Conservation (phyloP, 768 basidiomycete species). For the Leccinum subgranulosum region DNA sequence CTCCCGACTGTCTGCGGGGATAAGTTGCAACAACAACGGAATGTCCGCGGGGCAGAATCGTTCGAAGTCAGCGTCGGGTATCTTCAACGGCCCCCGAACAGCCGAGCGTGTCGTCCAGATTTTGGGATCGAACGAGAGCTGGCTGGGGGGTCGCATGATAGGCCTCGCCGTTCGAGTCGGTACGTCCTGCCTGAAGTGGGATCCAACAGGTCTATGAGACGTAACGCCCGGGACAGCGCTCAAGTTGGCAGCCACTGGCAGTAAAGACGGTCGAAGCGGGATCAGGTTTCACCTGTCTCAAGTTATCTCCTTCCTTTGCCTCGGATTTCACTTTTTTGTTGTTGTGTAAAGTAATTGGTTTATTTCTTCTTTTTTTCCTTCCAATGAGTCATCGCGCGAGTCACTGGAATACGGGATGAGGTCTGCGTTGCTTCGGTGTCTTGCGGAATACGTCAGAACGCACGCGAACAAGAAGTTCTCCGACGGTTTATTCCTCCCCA, state of each 20-base stretch:
- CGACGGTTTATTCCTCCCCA: neutral
- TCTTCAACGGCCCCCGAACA: constrained; percentile 2
- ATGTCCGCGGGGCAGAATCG: constrained; percentile 1
- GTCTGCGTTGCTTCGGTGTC: neutral
- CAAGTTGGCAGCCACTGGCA: neutral
- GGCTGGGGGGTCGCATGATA: neutral
- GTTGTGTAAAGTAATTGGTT: neutral
- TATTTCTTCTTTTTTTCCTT: neutral
- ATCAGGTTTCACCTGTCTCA: constrained; percentile 4
- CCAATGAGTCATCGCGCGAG: neutral
- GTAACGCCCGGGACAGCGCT: neutral
- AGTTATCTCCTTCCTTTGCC: neutral
- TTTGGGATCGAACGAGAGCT: neutral
- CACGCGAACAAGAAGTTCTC: neutral
- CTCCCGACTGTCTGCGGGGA: neutral
- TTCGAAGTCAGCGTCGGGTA: neutral
- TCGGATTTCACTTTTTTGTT: neutral
- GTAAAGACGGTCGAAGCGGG: neutral
- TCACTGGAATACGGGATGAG: neutral
- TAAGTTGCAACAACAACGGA: neutral
- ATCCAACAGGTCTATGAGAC: neutral
- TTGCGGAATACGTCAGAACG: neutral
- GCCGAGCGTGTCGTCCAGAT: neutral
- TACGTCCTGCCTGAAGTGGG: neutral
- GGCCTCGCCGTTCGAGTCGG: neutral